Evolutionary conservation across 441 rosid genomes (phyloP).

Genomic region (Brassica balearica): DNA sequence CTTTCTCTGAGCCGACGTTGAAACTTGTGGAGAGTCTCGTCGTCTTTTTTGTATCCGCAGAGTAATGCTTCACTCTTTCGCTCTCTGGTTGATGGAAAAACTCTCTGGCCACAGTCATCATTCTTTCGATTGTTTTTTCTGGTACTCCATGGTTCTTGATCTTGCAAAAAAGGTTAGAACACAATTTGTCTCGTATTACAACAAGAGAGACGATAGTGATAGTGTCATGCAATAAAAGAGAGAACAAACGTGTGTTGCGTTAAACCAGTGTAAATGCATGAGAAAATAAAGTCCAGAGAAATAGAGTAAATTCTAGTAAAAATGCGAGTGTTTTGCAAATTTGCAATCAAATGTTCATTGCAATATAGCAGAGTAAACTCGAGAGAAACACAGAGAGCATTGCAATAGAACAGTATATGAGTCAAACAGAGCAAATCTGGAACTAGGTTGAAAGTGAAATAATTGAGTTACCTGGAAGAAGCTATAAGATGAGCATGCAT

Average conservation of each 20-base stretch:
- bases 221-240: neutral
- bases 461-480: constrained; percentile 63
- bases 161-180: constrained; percentile 28
- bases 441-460: neutral
- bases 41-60: constrained; percentile 52
- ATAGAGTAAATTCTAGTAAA: too few species aligned
- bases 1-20: constrained; percentile 54
- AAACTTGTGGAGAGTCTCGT: constrained; percentile 64
- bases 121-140: constrained; percentile 40
- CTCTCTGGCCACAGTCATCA: constrained; percentile 47
- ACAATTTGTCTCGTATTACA: too few species aligned
- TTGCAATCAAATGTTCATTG: too few species aligned
- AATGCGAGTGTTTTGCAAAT: too few species aligned
- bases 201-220: too few species aligned
- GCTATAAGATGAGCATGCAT: constrained; percentile 61
- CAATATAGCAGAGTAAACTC: too few species aligned
- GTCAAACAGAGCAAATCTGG: neutral
- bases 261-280: too few species aligned
- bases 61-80: constrained; percentile 58
- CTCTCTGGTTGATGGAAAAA: constrained; percentile 58
- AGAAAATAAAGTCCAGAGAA: too few species aligned
- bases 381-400: too few species aligned
- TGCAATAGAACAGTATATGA: too few species aligned
- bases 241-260: too few species aligned
- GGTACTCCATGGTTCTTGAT: constrained; percentile 62